phyloP scores from a whole-genome alignment of 768 basidiomycete genomes.

The Termitomyces sp. region DNA sequence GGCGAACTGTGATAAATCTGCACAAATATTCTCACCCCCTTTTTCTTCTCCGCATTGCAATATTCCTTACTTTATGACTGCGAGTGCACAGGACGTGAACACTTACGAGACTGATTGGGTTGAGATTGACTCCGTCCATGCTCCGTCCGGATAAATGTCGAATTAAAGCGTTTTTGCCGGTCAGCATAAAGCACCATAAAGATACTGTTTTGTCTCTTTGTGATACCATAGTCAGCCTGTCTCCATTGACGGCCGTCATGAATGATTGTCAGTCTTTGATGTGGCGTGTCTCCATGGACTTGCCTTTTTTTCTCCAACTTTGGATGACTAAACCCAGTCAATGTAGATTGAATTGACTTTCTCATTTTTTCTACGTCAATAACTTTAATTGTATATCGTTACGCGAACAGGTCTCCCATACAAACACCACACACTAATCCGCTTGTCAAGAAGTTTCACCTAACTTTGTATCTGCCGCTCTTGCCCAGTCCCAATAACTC shows the following conservation, averaged over 20 bases:
- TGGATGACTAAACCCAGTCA: background rate
- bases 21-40: background rate
- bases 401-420: background rate
- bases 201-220: background rate
- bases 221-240: background rate
- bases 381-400: background rate
- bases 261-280: background rate
- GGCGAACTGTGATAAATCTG: background rate
- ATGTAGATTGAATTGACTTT: background rate
- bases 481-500: background rate
- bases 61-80: background rate
- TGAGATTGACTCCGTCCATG: background rate
- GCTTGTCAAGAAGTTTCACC: background rate
- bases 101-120: background rate
- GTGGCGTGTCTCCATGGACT: background rate
- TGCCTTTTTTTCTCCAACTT: background rate
- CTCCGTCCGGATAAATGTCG: background rate
- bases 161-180: background rate
- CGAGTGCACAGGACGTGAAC: background rate
- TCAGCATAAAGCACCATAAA: background rate
- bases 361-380: background rate
- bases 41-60: background rate
- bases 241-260: background rate
- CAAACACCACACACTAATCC: background rate
- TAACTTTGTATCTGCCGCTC: background rate